Conservation (phyloP, 179 eudicot genomes). For the Beta macrorhiza region DNA sequence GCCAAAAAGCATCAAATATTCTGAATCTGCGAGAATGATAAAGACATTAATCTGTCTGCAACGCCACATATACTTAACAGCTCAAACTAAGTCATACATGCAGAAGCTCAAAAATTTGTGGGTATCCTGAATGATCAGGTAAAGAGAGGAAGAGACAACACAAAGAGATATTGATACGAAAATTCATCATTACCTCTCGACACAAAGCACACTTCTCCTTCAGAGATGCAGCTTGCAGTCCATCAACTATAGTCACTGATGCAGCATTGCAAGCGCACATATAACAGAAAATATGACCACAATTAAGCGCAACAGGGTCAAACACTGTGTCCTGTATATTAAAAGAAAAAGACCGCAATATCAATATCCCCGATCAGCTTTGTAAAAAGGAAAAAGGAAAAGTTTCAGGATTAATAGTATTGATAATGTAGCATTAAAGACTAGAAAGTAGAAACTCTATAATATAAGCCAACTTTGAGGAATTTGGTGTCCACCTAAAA, state of each 20-base stretch:
- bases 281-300: constrained; percentile 89
- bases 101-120: not conserved
- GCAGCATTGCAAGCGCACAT: constrained; percentile 89
- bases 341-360: constrained; percentile 6
- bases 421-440: not conserved
- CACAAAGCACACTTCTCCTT: constrained; percentile 83
- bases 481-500: too few species aligned
- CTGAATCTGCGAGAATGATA: not conserved
- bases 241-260: constrained; percentile 83
- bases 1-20: not conserved
- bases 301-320: constrained; percentile 79
- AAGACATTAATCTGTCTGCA: not conserved
- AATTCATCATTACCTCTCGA: constrained; percentile 51
- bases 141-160: not conserved
- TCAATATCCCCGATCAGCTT: constrained; percentile 1
- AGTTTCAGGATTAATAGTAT: not conserved
- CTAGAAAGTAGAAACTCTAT: too few species aligned
- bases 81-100: not conserved
- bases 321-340: constrained; percentile 75
- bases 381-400: not conserved
- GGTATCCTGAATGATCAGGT: not conserved
- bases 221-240: constrained; percentile 56
- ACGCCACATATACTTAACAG: not conserved
- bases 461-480: too few species aligned
- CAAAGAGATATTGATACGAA: not conserved